Conservation (phyloP, 805 yeast species). For the Ascoidea asiatica region DNA sequence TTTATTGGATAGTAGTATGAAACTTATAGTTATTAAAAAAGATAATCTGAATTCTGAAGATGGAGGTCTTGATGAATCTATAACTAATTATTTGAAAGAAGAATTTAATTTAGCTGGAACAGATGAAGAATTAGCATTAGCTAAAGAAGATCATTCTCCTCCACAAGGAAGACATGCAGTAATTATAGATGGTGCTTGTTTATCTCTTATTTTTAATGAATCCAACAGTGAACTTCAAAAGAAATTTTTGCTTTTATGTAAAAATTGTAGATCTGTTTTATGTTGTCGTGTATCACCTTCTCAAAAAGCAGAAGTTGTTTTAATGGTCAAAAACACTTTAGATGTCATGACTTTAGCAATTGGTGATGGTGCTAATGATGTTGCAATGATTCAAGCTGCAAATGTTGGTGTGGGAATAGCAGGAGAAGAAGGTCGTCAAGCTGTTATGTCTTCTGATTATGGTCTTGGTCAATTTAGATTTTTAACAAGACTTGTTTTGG, state of each 20-base stretch:
- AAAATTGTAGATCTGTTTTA: constrained; percentile 64
- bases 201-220: constrained; percentile 28
- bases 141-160: constrained; percentile 49
- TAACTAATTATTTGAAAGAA: constrained; percentile 33
- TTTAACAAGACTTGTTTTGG: constrained; percentile 48
- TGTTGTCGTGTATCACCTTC: constrained; percentile 81
- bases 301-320: constrained; percentile 67
- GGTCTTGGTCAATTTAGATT: constrained; percentile 72
- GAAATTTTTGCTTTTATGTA: constrained; percentile 57
- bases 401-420: constrained; percentile 80
- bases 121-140: constrained; percentile 29
- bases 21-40: constrained; percentile 42
- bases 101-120: constrained; percentile 33
- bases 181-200: constrained; percentile 59
- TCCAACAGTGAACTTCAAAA: constrained; percentile 22
- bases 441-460: constrained; percentile 77
- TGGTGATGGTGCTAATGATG: constrained; percentile 84
- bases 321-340: constrained; percentile 46
- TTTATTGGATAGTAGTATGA: constrained; percentile 53
- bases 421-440: constrained; percentile 80
- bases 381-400: constrained; percentile 80
- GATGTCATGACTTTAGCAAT: constrained; percentile 69
- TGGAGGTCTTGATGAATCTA: constrained; percentile 13
- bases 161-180: constrained; percentile 46
- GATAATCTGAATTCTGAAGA: constrained; percentile 20